Evolutionary conservation across 2,329 filamentous ascomycete species (phyloP), one percentile per base, ranked within the genome.

Genomic region (Sporothrix protearum): DNA sequence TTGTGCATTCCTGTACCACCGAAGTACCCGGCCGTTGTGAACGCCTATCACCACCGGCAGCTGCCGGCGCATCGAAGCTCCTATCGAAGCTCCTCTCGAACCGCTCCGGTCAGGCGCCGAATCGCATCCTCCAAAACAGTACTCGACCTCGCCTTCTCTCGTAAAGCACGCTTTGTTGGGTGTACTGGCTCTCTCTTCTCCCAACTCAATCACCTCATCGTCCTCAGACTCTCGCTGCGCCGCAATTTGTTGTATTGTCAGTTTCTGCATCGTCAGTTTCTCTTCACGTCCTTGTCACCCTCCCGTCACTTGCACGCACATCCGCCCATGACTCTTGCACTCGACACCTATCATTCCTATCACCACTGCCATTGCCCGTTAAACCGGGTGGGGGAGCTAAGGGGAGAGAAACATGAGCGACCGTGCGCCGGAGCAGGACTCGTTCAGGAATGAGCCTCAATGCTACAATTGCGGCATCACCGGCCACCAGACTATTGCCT

Each of bases 401-500:
- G 59, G 49, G 59, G 39, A 36, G 59, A 22, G 39, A 39, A 42
- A 28, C 49, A 77, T 77, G 76, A 72, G 74, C 22, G 73, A 73
- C 49, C 72, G 67, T 14, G 77, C 77, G 36, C 78, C 78, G 12
- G 79, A 78, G 0, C 77, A 77, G 55, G 74, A 76, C 12, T 69
- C 76, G 22, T 69, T 75, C 16, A 74, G 75, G 68, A 72, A 77
- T 53, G 80, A 80, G 70, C 78, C 79, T 8, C 75, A 81, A 74
- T 88, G 86, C 77, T 87, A 86, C 77, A 87, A 87, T 76, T 88
- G 86, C 75, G 85, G 85, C 69, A 77, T 78, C 64, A 78, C 79
- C 39, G 83, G 84, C 3, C 86, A 88, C 76, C 87, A 85, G 80
- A 80, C 84, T 14, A 79, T 86, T 69, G 84, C 84, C 67, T 88